Percentiles rank a stretch among this genome's conserved stretches.
These are phyloP conservation scores for Wickerhamiella lipophila DNA, from an alignment of 805 yeast genomes.

Conservation along the genomic window DNA sequence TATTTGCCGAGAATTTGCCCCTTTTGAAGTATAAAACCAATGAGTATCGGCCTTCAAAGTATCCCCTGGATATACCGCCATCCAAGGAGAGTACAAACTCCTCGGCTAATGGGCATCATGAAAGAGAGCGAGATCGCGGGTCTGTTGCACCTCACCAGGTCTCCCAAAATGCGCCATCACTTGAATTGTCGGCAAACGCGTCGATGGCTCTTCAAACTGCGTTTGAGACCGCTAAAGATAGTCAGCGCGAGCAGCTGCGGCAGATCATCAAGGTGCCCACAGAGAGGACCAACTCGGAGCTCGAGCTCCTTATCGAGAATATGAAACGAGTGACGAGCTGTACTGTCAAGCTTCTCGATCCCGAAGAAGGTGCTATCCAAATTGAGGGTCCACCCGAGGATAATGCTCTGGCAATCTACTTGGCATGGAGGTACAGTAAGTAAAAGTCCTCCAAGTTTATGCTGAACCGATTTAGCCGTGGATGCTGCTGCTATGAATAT, in stretches of 20 bases:
- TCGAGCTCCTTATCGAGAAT: conserved; percentile 14
- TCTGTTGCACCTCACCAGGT: not conserved
- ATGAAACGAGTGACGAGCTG: conserved; percentile 17
- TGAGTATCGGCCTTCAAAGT: not conserved
- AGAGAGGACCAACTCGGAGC: not conserved
- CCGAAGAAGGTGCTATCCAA: conserved; percentile 50
- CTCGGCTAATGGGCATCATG: not conserved
- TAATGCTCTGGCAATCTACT: conserved; percentile 28
- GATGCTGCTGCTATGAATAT: too few species aligned
- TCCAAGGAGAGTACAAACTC: not conserved
- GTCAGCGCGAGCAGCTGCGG: conserved; percentile 14
- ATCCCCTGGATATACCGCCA: not conserved
- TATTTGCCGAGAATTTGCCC: conserved; percentile 37
- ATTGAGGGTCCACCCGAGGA: conserved; percentile 55
- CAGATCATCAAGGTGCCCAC: conserved; percentile 18
- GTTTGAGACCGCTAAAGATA: conserved; percentile 21
- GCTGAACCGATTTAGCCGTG: too few species aligned
- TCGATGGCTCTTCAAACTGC: conserved; percentile 17
- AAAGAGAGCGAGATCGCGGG: not conserved
- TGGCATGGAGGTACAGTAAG: conserved; percentile 1
- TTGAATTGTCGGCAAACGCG: conserved; percentile 2
- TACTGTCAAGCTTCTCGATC: conserved; percentile 10
- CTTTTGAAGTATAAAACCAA: not conserved
- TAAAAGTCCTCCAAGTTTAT: too few species aligned
- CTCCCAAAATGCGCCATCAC: not conserved